phyloP scores from a whole-genome alignment of 345 rosid species.

The Eucalyptus lansdowneana region DNA sequence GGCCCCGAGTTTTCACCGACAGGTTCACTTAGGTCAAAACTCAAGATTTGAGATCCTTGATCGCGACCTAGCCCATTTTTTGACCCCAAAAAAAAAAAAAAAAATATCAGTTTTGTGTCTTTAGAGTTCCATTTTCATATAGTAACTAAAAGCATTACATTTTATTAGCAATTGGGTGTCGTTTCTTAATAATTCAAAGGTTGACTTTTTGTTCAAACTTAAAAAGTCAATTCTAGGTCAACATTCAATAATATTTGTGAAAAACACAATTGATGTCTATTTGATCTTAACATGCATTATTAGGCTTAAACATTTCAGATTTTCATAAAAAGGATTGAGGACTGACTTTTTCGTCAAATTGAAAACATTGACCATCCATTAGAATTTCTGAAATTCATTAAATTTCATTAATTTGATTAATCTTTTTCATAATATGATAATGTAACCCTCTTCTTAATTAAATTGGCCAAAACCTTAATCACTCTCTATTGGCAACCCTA shows the following conservation, averaged over 20 bases:
- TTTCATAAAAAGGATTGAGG: neutral
- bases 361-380: neutral
- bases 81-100: neutral
- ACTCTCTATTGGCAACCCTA: too few species aligned
- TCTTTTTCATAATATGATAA: neutral
- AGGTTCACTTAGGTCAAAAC: neutral
- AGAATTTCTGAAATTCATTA: too few species aligned
- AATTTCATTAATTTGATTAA: neutral
- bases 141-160: neutral
- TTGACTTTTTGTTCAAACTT: neutral
- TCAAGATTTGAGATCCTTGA: neutral
- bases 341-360: too few species aligned
- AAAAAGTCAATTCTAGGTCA: neutral
- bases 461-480: too few species aligned
- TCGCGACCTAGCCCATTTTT: too few species aligned
- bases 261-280: neutral
- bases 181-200: too few species aligned
- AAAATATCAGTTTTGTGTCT: neutral
- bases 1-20: neutral
- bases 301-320: neutral
- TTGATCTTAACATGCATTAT: neutral
- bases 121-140: neutral
- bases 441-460: neutral
- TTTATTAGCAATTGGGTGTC: too few species aligned
- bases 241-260: neutral